Evolutionary conservation across 2,329 filamentous ascomycete species (phyloP).

Genomic region (Aureobasidium sp.): DNA sequence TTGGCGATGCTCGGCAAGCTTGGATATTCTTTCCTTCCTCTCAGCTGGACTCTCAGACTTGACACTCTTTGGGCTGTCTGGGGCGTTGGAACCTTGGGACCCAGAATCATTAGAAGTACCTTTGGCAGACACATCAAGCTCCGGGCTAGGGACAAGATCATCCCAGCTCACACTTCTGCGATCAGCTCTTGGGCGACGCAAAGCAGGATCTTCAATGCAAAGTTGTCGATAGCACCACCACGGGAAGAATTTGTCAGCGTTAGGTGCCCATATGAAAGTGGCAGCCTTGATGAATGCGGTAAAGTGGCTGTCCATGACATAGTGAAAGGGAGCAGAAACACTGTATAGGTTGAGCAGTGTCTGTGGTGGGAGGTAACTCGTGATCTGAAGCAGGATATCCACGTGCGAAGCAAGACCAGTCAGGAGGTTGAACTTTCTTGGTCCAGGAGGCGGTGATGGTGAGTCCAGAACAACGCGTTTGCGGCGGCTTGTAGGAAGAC

Average conservation of each 20-base stretch:
- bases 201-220: conserved; percentile 51
- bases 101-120: background rate
- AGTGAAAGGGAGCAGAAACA: conserved; percentile 54
- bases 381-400: conserved; percentile 48
- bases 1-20: background rate
- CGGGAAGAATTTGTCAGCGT: conserved; percentile 49
- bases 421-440: conserved; percentile 24
- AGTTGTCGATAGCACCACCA: conserved; percentile 51
- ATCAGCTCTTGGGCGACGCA: background rate
- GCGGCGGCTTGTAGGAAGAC: background rate
- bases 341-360: conserved; percentile 58
- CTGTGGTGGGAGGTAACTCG: conserved; percentile 43
- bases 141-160: background rate
- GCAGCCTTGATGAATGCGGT: conserved; percentile 50
- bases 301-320: conserved; percentile 50
- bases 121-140: background rate
- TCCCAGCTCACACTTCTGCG: conserved; percentile 7
- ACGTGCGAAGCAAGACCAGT: conserved; percentile 26
- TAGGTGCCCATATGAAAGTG: conserved; percentile 45
- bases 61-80: background rate
- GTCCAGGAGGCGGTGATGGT: background rate
- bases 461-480: background rate
- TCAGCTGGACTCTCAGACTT: background rate
- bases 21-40: background rate
- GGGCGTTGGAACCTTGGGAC: background rate